Evolutionary conservation across 176 grass and related monocot genomes (phyloP), one percentile per base, ranked within the genome.

Genomic region (Alloteropsis semialata): DNA sequence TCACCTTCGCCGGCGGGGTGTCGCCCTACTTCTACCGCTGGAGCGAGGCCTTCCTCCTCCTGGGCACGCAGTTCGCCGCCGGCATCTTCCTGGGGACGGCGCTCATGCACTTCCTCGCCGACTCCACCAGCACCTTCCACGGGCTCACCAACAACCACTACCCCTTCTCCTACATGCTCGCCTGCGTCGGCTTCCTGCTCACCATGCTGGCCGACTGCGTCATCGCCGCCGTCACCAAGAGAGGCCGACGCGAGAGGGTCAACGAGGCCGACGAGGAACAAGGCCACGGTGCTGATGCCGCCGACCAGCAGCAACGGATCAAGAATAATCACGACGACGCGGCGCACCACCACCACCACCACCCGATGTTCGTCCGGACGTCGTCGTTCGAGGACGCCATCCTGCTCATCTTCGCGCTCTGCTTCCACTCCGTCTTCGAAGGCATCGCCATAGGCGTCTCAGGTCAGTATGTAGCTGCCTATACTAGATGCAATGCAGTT

Each of bases 41-140:
- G 95, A 91, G 95, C 65, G 92, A 95, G 88, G 81, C 66, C 71
- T 98, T 98, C 87, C 86, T 98, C 1, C 81, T 59, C 28, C 85
- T 98, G 25, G 95, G 95, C 66, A 95, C 88, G 37, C 95, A 98
- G 87, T 98, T 98, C 65, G 92, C 95, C 7, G 95, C 88, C 18
- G 92, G 95, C 2, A 92, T 98, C 27, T 95, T 98, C 88, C 81
- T 98, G 5, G 95, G 90, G 59, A 98, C 95, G 4, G 95, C 95
- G 32, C 84, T 95, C 77, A 95, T 98, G 84, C 95, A 98, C 75
- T 95, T 98, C 84, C 91, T 98, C 86, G 89, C 88, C 90, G 92
- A 98, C 64, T 77, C 95, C 29, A 18, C 91, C 81, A 90, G 92
- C 86, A 93, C 92, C 5, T 98, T 98, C 80, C 78, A 3, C 53